Percentiles rank a stretch among this genome's conserved stretches.
phyloP scores from a whole-genome alignment of 75 land plant species.

The Larix kaempferi region DNA sequence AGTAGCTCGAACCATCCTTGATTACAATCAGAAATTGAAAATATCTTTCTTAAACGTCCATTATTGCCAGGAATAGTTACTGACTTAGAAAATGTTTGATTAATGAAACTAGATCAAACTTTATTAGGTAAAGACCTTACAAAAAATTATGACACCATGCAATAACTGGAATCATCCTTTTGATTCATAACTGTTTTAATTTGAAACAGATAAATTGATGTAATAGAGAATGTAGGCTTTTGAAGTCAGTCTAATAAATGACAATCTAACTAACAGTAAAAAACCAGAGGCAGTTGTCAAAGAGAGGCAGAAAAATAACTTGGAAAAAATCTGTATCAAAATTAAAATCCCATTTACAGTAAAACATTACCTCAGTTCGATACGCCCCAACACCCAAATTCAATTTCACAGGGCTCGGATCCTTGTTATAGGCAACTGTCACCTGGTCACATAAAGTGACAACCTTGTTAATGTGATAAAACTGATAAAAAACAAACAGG shows the following conservation, averaged over 20 bases:
- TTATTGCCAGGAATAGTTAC: no score
- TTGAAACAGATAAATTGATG: not conserved
- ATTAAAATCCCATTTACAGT: not conserved
- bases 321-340: not conserved
- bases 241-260: no score
- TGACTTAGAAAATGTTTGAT: no score
- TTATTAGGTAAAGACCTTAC: no score
- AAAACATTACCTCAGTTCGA: conserved; percentile 73
- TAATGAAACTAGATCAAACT: no score
- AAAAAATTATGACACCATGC: not conserved
- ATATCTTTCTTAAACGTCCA: no score
- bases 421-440: conserved; percentile 89
- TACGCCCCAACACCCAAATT: conserved; percentile 96
- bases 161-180: not conserved
- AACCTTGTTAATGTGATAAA: not conserved
- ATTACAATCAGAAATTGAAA: no score
- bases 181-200: not conserved
- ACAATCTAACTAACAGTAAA: not conserved
- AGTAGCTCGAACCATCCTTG: no score
- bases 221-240: not conserved
- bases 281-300: not conserved
- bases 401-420: conserved; percentile 75
- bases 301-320: not conserved
- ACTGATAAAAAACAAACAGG: not conserved
- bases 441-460: conserved; percentile 41